Conservation (phyloP, 1,284 basidiomycete species). For the Dichomitus squalens region DNA sequence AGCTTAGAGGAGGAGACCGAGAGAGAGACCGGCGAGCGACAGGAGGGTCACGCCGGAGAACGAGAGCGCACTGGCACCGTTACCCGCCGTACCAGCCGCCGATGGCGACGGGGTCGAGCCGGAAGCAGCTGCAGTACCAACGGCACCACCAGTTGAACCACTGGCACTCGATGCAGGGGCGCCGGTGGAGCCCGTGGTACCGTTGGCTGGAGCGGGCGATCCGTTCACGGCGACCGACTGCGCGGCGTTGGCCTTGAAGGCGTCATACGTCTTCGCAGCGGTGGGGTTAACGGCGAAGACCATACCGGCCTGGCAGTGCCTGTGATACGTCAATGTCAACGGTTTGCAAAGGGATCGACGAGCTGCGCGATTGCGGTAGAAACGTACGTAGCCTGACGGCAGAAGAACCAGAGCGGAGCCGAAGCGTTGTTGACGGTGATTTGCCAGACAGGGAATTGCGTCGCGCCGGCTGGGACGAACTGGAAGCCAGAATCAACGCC, state of each 20-base stretch:
- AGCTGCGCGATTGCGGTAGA: neutral
- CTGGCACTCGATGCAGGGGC: constrained; percentile 21
- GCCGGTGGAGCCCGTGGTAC: constrained; percentile 4
- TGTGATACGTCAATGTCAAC: constrained; percentile 10
- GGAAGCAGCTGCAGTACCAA: neutral
- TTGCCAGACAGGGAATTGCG: constrained; percentile 35
- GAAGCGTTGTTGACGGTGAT: constrained; percentile 40
- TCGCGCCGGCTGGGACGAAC: constrained; percentile 33
- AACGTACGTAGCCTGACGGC: constrained; percentile 38
- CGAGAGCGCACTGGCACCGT: constrained; percentile 27
- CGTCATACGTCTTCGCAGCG: constrained; percentile 30
- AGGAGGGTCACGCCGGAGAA: constrained; percentile 33
- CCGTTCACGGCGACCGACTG: constrained; percentile 19
- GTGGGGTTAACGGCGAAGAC: constrained; percentile 45
- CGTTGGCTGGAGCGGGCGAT: constrained; percentile 15
- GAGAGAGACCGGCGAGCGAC: constrained; percentile 37
- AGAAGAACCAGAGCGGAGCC: constrained; percentile 46
- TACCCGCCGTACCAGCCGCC: constrained; percentile 12
- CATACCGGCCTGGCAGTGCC: constrained; percentile 42
- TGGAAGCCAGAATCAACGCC: constrained; percentile 49
- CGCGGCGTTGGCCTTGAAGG: constrained; percentile 42
- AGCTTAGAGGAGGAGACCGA: constrained; percentile 38
- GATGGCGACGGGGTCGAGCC: constrained; percentile 18
- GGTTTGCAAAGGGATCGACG: neutral
- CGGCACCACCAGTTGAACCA: constrained; percentile 16